Conservation (phyloP, 2,329 filamentous ascomycete species). For the Knufia fluminis region DNA sequence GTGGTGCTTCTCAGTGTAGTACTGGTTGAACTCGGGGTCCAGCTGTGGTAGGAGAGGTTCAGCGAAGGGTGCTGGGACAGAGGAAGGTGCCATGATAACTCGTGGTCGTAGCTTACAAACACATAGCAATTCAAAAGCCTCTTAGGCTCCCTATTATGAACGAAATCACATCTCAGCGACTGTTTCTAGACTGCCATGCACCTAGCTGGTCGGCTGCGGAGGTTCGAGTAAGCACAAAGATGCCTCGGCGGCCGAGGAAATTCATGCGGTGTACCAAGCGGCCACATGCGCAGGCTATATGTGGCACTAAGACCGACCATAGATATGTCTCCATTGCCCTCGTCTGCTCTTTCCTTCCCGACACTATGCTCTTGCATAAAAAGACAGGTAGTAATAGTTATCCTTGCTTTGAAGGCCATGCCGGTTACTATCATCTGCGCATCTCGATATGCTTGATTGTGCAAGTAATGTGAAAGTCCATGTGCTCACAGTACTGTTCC, state of each 20-base stretch:
- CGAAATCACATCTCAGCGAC: not conserved
- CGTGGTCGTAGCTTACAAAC: not conserved
- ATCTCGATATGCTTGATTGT: constrained; percentile 9
- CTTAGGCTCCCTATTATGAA: not conserved
- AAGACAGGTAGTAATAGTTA: too few relatives aligned
- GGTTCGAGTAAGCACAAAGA: not conserved
- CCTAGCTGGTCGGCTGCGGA: not conserved
- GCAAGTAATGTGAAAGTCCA: too few relatives aligned
- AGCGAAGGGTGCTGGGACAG: constrained; percentile 51
- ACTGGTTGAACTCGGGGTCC: constrained; percentile 53
- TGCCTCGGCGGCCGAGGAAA: not conserved
- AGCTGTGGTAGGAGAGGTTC: constrained; percentile 65
- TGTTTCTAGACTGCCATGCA: not conserved
- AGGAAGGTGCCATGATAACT: not conserved
- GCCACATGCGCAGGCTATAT: too few relatives aligned
- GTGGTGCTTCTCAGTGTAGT: constrained; percentile 58
- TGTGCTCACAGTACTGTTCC: too few relatives aligned
- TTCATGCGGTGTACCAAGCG: not conserved
- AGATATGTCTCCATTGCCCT: not conserved
- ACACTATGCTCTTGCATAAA: too few relatives aligned
- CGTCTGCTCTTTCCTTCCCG: too few relatives aligned
- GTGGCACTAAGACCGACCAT: not conserved
- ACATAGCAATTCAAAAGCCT: not conserved
- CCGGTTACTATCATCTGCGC: too few relatives aligned
- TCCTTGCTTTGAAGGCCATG: too few relatives aligned